Base-by-base conservation (phyloP, 495 filamentous ascomycete genomes). In the Aspergillus coremiiformis region DNA sequence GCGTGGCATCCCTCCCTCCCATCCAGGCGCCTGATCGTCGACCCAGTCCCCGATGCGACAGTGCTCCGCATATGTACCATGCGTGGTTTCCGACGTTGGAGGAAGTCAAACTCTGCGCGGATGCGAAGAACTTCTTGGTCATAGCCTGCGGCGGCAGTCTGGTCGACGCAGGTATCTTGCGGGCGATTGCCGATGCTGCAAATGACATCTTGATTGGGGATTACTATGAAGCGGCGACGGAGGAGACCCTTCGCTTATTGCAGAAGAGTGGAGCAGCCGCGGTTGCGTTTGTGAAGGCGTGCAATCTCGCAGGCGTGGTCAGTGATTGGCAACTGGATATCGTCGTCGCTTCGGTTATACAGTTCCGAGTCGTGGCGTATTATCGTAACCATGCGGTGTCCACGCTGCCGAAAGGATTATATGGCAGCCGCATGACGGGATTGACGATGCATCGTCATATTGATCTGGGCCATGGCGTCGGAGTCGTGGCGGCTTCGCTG, bases 181-280 rank as follows among this genome's bases (percentile, higher is more conserved):
- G 52, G 0, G 57, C 61, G 5, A 35, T 64, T 5, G 61, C 61
- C 12, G 55, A 60, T 17, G 51, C 57, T 1, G 54, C 47, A 19
- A 64, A 60, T 15, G 53, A 64, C 23, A 47, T 64, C 9, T 27
- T 60, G 24, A 64, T 60, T 14, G 61, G 55, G 3, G 61, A 64
- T 22, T 64, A 64, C 45, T 60, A 55, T 42, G 61, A 64, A 45
- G 61, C 51, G 6, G 54, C 60, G 3, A 51, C 52, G 29, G 47
- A 35, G 5, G 39, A 49, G 26, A 47, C 27, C 0, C 39, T 60
- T 5, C 33, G 44, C 8, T 23, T 55, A 1, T 45, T 64, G 0
- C 57, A 64, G 41, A 30, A 48, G 26, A 43, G 19, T 17, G 61
- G 57, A 5, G 61, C 52, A 7, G 61, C 52, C 0, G 61, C 57